These are phyloP conservation scores for Fusarium longipes DNA, from an alignment of 2,329 filamentous ascomycete genomes.

Conservation along the genomic window DNA sequence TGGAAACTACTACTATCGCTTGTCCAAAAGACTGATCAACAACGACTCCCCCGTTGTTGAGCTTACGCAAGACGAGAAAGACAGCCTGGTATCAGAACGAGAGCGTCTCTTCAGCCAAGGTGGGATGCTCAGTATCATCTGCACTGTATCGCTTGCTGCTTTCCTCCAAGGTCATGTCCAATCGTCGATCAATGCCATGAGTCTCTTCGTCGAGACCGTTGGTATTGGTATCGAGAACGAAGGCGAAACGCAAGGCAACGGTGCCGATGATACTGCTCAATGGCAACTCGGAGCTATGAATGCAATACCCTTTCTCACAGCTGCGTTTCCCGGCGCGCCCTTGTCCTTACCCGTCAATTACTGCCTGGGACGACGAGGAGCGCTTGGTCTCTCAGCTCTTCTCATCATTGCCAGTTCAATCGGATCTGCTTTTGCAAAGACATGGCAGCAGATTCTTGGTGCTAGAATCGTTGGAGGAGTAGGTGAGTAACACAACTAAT, in stretches of 20 bases:
- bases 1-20: constrained; percentile 20
- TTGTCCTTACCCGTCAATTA: constrained; percentile 54
- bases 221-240: constrained; percentile 11
- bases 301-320: constrained; percentile 52
- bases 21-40: constrained; percentile 5
- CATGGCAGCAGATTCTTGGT: constrained; percentile 49
- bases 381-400: constrained; percentile 52
- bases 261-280: not conserved
- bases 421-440: constrained; percentile 48
- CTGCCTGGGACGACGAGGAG: constrained; percentile 53
- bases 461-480: constrained; percentile 43
- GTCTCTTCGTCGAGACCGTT: constrained; percentile 44
- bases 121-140: constrained; percentile 36
- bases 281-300: constrained; percentile 51
- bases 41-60: not conserved
- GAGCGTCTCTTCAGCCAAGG: constrained; percentile 47
- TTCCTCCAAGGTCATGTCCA: constrained; percentile 58
- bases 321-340: constrained; percentile 52
- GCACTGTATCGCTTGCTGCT: constrained; percentile 55
- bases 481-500: constrained; percentile 1
- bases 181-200: constrained; percentile 55
- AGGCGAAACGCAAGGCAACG: not conserved
- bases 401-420: constrained; percentile 54
- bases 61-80: constrained; percentile 8
- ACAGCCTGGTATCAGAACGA: constrained; percentile 32